Percentiles rank a stretch among this genome's conserved stretches.
Evolutionary conservation across 2,329 filamentous ascomycete genomes (phyloP).

Genomic region (Fusarium ambrosium): DNA sequence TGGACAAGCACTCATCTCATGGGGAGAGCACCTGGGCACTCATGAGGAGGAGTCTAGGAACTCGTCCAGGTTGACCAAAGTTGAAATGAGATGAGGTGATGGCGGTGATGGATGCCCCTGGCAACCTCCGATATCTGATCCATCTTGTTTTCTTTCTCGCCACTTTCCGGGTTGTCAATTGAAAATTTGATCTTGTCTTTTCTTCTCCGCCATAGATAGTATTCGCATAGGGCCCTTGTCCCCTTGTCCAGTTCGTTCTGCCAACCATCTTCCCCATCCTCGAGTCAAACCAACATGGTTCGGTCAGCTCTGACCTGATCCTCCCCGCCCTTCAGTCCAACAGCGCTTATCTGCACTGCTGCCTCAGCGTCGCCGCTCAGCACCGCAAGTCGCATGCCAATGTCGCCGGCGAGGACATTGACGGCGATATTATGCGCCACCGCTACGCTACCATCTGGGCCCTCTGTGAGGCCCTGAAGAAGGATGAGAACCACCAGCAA

Average conservation of each 20-base stretch:
- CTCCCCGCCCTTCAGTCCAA: conserved; percentile 91
- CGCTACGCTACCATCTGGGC: conserved; percentile 89
- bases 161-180: conserved; percentile 18
- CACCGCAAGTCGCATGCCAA: conserved; percentile 84
- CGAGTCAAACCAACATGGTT: conserved; percentile 89
- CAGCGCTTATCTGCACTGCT: conserved; percentile 95
- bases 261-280: conserved; percentile 93
- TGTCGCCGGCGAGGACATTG: conserved; percentile 78
- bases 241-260: conserved; percentile 75
- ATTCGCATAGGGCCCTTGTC: conserved; percentile 5
- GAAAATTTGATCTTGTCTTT: conserved; percentile 6
- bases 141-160: conserved; percentile 22
- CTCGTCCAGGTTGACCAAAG: conserved; percentile 27
- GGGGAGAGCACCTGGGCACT: neutral
- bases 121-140: conserved; percentile 30
- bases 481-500: conserved; percentile 85
- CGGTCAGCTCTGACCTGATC: conserved; percentile 83
- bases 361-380: conserved; percentile 90
- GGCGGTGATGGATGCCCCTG: conserved; percentile 31
- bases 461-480: conserved; percentile 84
- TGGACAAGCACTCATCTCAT: conserved; percentile 6
- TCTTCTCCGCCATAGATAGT: neutral
- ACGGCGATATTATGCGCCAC: conserved; percentile 92
- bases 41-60: neutral
- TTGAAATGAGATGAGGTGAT: conserved; percentile 20